These are phyloP conservation scores for Sarocladium kiliense DNA, from an alignment of 2,329 filamentous ascomycete species.

Conservation along the genomic window DNA sequence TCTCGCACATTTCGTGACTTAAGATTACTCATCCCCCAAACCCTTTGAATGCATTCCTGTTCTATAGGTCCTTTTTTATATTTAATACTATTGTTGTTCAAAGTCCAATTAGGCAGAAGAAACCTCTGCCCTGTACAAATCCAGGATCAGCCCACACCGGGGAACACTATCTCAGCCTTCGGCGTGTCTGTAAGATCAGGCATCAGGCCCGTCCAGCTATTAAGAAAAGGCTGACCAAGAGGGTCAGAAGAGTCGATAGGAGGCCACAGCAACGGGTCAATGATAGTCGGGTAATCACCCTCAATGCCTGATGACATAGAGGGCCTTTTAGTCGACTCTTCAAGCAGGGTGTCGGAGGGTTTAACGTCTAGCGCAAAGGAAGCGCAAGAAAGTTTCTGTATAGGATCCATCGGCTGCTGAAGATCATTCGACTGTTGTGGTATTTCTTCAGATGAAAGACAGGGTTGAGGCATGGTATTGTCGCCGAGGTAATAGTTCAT, in stretches of 20 bases:
- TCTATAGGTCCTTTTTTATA: too few species aligned
- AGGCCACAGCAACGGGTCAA: conserved; percentile 4
- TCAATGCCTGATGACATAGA: too few species aligned
- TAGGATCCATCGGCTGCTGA: conserved; percentile 7
- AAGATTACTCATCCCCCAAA: too few species aligned
- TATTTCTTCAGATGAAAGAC: neutral
- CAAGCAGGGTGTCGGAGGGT: neutral
- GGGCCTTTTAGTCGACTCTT: too few species aligned
- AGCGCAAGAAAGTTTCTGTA: conserved; percentile 2
- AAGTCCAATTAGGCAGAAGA: too few species aligned
- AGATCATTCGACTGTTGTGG: neutral
- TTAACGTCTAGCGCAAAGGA: neutral
- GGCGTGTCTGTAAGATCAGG: neutral
- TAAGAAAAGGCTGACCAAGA: neutral
- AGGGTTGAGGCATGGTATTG: neutral
- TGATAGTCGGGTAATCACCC: too few species aligned
- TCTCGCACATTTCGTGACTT: too few species aligned
- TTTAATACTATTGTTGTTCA: neutral
- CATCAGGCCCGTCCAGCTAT: conserved; percentile 6
- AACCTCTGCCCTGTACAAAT: too few species aligned
- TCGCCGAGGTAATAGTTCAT: neutral
- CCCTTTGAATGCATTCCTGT: too few species aligned
- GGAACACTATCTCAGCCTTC: neutral
- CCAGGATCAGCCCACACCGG: neutral
- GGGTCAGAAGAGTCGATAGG: neutral